A percentile compares a stretch with the other conserved stretches of the same genome.
Conservation (phyloP, 2,329 filamentous ascomycete species). For the Diaporthe longicolla region DNA sequence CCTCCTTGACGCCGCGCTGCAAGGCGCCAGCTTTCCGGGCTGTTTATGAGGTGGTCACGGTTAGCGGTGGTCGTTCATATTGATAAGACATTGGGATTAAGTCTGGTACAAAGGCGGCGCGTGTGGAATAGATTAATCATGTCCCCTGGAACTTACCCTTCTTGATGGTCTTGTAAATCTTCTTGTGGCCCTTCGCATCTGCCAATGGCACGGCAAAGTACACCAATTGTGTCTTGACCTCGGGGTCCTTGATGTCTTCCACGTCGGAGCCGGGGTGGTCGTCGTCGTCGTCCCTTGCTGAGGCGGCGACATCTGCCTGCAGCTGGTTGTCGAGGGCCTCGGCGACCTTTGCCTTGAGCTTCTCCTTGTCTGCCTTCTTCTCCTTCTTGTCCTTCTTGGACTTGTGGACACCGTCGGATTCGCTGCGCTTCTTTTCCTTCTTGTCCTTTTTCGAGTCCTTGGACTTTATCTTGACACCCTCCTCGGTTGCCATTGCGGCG, state of each 20-base stretch:
- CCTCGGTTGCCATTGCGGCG: slow-evolving; percentile 61
- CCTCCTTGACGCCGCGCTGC: slow-evolving; percentile 98
- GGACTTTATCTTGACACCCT: slow-evolving; percentile 63
- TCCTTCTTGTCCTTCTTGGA: slow-evolving; percentile 73
- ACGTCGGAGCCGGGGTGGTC: slow-evolving; percentile 49
- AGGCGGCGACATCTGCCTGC: slow-evolving; percentile 67
- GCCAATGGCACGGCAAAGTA: slow-evolving; percentile 87
- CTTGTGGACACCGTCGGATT: slow-evolving; percentile 67
- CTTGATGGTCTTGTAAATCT: slow-evolving; percentile 75
- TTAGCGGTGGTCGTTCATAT: slow-evolving; percentile 12
- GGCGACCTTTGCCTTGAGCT: slow-evolving; percentile 71
- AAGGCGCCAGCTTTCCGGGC: slow-evolving; percentile 96
- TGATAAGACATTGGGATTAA: slow-evolving; percentile 42
- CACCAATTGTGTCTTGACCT: slow-evolving; percentile 70
- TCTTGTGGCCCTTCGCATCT: slow-evolving; percentile 81
- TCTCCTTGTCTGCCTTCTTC: slow-evolving; percentile 82
- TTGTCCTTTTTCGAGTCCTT: slow-evolving; percentile 69
- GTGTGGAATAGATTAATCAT: slow-evolving; percentile 34
- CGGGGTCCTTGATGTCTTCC: slow-evolving; percentile 57
- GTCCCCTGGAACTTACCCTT: slow-evolving; percentile 62
- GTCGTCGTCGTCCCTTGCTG: slow-evolving; percentile 58
- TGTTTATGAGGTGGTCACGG: slow-evolving; percentile 56
- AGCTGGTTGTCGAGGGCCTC: slow-evolving; percentile 76
- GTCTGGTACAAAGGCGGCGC: background rate
- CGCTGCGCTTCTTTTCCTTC: slow-evolving; percentile 68